phyloP scores from a whole-genome alignment of 345 rosid species.

The Melastoma malabathricum region DNA sequence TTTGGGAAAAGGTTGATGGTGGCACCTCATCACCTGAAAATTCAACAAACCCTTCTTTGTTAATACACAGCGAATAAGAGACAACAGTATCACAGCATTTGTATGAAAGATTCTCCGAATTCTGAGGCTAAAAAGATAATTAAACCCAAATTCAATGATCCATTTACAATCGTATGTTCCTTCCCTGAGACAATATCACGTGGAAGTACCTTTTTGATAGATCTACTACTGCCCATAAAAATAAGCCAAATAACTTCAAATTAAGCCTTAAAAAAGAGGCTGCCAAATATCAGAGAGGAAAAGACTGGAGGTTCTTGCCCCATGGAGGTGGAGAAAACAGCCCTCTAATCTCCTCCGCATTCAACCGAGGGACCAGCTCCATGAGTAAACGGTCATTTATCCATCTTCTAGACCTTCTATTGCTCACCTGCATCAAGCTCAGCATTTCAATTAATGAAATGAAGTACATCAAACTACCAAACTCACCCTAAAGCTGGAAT shows the following conservation, averaged over 20 bases:
- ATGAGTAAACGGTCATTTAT: conserved; percentile 80
- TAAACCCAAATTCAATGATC: no score
- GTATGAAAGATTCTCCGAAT: no score
- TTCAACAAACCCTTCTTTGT: conserved; percentile 2
- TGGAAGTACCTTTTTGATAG: no score
- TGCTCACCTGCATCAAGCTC: conserved; percentile 51
- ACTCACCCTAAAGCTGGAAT: neutral
- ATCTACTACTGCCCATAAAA: no score
- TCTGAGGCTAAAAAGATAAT: no score
- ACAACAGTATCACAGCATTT: no score
- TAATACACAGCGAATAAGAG: neutral
- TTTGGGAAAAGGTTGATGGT: conserved; percentile 65
- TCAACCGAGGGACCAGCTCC: conserved; percentile 94
- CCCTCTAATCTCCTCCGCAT: conserved; percentile 81
- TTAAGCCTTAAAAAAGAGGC: neutral
- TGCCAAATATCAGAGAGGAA: neutral
- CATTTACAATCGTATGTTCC: no score
- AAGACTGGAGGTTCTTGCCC: conserved; percentile 33
- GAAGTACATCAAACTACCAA: neutral
- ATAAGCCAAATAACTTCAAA: conserved; percentile 1
- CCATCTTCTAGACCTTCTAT: conserved; percentile 76
- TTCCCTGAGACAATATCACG: no score
- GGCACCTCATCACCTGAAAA: conserved; percentile 75
- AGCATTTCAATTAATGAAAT: neutral
- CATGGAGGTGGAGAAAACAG: conserved; percentile 99